Evolutionary conservation across 2,329 filamentous ascomycete species (phyloP).

Genomic region (Alternaria brassicicola): DNA sequence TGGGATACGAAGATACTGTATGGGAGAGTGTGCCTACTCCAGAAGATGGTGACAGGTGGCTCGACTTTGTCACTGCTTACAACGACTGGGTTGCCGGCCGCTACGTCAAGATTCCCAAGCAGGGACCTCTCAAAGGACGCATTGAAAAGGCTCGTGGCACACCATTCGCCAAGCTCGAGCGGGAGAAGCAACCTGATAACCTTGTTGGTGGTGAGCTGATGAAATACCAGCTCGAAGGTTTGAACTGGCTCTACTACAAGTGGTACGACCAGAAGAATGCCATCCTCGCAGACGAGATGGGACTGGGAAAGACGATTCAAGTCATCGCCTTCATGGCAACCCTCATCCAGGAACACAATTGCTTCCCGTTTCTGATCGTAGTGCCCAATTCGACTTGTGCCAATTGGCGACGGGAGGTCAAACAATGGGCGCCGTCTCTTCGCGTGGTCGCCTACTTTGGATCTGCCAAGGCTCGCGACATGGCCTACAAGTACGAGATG

Average conservation of each 20-base stretch:
- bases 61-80: constrained; percentile 82
- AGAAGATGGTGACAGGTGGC: constrained; percentile 72
- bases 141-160: constrained; percentile 69
- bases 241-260: constrained; percentile 95
- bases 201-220: constrained; percentile 83
- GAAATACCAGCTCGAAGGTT: constrained; percentile 89
- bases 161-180: constrained; percentile 71
- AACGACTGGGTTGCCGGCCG: constrained; percentile 82
- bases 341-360: constrained; percentile 65
- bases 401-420: constrained; percentile 98
- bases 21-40: constrained; percentile 81
- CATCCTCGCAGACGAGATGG: constrained; percentile 97
- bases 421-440: constrained; percentile 85
- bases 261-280: constrained; percentile 83
- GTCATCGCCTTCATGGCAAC: constrained; percentile 82
- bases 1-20: constrained; percentile 87
- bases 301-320: constrained; percentile 95
- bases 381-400: constrained; percentile 94
- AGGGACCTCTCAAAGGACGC: constrained; percentile 66
- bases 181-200: constrained; percentile 73
- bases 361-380: constrained; percentile 91
- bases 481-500: constrained; percentile 82
- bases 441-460: constrained; percentile 95
- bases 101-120: constrained; percentile 68
- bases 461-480: constrained; percentile 71